phyloP scores from a whole-genome alignment of 1,284 basidiomycete genomes.

The Rhizoctonia solani region DNA sequence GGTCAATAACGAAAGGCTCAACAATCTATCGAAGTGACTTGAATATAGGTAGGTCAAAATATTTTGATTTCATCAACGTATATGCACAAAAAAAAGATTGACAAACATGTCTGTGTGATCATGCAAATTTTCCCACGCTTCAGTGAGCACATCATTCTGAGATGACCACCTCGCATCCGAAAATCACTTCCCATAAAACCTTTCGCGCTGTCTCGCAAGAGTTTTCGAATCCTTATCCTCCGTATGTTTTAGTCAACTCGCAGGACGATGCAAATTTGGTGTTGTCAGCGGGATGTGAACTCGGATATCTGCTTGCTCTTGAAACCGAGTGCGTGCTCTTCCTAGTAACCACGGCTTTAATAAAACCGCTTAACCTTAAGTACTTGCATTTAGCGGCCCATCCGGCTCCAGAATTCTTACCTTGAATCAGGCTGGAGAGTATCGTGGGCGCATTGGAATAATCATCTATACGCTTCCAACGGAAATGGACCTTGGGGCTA shows the following conservation, averaged over 20 bases:
- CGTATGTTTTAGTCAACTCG: slow-evolving; percentile 14
- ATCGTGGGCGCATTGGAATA: slow-evolving; percentile 9
- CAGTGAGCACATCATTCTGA: background rate
- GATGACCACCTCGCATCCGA: background rate
- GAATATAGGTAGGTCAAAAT: too few species aligned
- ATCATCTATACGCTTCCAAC: background rate
- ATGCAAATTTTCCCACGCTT: background rate
- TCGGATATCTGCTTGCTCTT: slow-evolving; percentile 10
- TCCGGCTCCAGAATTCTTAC: background rate
- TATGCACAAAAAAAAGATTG: too few species aligned
- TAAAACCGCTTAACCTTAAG: background rate
- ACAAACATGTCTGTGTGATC: too few species aligned
- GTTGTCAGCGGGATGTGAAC: slow-evolving; percentile 7
- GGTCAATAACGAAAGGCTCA: too few species aligned
- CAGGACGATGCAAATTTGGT: background rate
- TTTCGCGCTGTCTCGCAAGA: slow-evolving; percentile 8
- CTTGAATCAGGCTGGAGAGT: background rate
- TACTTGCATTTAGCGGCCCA: background rate
- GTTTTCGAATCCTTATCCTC: slow-evolving; percentile 23
- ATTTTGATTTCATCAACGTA: too few species aligned
- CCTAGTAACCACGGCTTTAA: background rate
- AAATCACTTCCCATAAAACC: slow-evolving; percentile 6
- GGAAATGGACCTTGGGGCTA: background rate
- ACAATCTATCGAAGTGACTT: too few species aligned
- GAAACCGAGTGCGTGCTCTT: slow-evolving; percentile 1